Evolutionary conservation across 768 basidiomycete genomes (phyloP).

Genomic region (Mycena pura): DNA sequence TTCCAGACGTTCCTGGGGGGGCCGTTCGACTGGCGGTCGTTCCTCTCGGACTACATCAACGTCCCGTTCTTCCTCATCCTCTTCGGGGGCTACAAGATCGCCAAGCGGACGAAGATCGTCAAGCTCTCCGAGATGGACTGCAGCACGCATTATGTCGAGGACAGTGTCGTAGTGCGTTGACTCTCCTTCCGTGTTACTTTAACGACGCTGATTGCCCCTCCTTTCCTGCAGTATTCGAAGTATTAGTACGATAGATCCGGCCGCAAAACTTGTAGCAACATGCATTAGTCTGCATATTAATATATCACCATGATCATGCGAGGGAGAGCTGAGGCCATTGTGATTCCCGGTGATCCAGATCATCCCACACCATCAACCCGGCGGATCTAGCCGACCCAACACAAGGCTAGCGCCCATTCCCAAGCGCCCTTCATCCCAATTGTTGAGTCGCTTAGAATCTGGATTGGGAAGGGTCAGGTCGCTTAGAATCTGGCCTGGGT

Average conservation of each 20-base stretch:
- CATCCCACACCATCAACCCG: no score
- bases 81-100: constrained; percentile 32
- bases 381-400: no score
- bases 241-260: constrained; percentile 20
- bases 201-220: background rate
- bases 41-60: constrained; percentile 33
- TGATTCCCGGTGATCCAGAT: no score
- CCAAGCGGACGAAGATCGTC: constrained; percentile 26
- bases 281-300: constrained; percentile 7
- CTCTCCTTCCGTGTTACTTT: background rate
- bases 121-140: constrained; percentile 27
- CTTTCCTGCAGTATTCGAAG: constrained; percentile 24
- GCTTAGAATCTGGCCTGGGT: no score
- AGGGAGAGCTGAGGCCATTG: no score
- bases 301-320: no score
- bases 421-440: no score
- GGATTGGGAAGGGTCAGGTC: no score
- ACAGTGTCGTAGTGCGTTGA: constrained; percentile 23
- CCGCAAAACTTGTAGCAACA: constrained; percentile 5
- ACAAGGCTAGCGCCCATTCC: no score
- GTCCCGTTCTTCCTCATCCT: constrained; percentile 30
- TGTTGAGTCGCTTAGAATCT: no score
- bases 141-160: constrained; percentile 29
- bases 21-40: constrained; percentile 24
- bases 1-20: constrained; percentile 19